Evolutionary conservation across 306 rosid species (phyloP).

Genomic region (Alnus rubra): DNA sequence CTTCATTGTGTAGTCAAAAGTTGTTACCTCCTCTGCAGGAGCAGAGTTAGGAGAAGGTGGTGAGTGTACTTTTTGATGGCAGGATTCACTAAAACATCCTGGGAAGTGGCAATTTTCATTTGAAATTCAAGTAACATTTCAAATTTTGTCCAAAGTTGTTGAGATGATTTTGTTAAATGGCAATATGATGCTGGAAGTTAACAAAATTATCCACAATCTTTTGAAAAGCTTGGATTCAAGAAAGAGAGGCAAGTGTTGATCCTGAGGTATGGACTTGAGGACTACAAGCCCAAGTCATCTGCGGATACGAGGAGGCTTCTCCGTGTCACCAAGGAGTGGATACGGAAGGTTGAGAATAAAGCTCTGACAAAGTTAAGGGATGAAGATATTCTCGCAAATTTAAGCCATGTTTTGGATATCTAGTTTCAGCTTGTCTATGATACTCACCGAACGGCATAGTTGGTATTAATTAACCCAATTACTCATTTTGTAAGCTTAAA

Average conservation of each 20-base stretch:
- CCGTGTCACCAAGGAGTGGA: constrained; percentile 68
- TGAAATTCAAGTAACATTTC: too few species aligned
- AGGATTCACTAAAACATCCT: too few species aligned
- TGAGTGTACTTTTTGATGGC: too few species aligned
- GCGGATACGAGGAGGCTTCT: constrained; percentile 69
- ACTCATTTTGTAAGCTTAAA: not conserved
- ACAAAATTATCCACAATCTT: constrained; percentile 33
- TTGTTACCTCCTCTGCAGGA: too few species aligned
- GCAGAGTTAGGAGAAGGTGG: too few species aligned
- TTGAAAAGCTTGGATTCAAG: constrained; percentile 61
- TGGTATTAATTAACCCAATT: not conserved
- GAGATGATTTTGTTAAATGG: constrained; percentile 13
- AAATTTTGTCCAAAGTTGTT: not conserved
- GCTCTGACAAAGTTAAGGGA: constrained; percentile 58
- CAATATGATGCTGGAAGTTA: constrained; percentile 50
- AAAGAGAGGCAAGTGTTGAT: constrained; percentile 74
- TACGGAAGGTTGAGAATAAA: constrained; percentile 70
- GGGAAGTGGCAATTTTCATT: too few species aligned
- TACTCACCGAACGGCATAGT: not conserved
- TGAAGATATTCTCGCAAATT: constrained; percentile 42
- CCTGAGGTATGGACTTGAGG: constrained; percentile 71
- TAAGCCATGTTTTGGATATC: constrained; percentile 54
- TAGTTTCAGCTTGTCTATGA: constrained; percentile 24
- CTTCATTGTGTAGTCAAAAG: too few species aligned
- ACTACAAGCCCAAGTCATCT: constrained; percentile 66